Evolutionary conservation across 1,284 basidiomycete species (phyloP), one percentile per base, ranked within the genome.

Genomic region (Naganishia liquefaciens): DNA sequence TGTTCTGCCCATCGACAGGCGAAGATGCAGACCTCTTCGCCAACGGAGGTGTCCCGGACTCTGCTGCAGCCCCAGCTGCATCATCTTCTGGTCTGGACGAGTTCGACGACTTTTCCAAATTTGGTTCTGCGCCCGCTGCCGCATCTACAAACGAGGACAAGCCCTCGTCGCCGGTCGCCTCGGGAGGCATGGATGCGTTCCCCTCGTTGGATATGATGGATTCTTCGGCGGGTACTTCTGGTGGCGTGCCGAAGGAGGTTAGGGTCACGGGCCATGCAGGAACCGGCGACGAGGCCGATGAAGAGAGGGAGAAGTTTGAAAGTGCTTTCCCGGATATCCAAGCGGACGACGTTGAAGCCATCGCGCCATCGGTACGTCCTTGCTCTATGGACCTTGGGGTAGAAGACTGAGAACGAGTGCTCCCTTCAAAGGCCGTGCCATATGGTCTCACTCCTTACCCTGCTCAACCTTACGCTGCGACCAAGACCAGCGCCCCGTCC

Each of bases 281-380:
- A 15, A 72, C 73, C 17, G 75, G 75, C 7, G 73, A 78, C 2
- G 85, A 89, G 71, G 64, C 70, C 15, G 77, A 80, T 64, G 88
- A 90, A 68, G 93, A 94, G 70, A 85, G 93, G 68, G 90, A 91
- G 71, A 86, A 90, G 78, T 98, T 98, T 71, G 88, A 95, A 80
- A 88, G 82, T 75, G 87, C 91, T 69, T 98, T 95, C 79, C 94
- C 94, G 0, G 92, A 92, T 71, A 84, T 98, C 65, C 86, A 87
- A 60, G 81, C 74, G 27, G 77, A 79, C 68, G 63, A 73, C 70
- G 70, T 87, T 86, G 75, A 70, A 83, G 19, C 55, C 2, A 60
- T 37, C 19, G 55, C 55, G 4, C 55, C 55, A 0, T 60, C 55
- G 23, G 55, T 60, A 60, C 28, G 55, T 60, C 11, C n/a, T 5